Conservation (phyloP, 208 protist genomes). For the Trypanosoma scelopori region DNA sequence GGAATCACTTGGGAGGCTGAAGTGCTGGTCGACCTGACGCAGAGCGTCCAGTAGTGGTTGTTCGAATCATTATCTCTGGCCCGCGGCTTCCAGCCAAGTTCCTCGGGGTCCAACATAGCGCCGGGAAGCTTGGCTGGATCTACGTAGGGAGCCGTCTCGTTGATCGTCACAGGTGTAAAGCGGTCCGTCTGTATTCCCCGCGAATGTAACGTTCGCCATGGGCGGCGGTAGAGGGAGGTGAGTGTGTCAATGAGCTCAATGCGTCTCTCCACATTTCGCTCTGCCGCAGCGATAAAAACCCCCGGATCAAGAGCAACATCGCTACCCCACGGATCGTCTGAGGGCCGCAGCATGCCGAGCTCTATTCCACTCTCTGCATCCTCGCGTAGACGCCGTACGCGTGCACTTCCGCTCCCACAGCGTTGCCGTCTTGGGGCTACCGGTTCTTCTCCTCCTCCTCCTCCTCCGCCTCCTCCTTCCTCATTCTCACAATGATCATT, state of each 20-base stretch:
- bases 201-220: constrained; percentile 56
- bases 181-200: constrained; percentile 68
- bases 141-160: constrained; percentile 68
- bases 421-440: too few species aligned
- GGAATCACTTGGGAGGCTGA: constrained; percentile 26
- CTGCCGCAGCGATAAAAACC: constrained; percentile 55
- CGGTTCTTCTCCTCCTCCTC: neutral
- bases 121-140: constrained; percentile 39
- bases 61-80: constrained; percentile 16
- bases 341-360: constrained; percentile 32
- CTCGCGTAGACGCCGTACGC: too few species aligned
- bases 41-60: constrained; percentile 19
- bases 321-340: constrained; percentile 63
- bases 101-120: constrained; percentile 39
- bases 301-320: constrained; percentile 35
- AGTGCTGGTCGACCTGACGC: constrained; percentile 4
- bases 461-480: neutral
- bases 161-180: constrained; percentile 66
- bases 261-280: constrained; percentile 62
- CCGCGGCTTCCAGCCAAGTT: constrained; percentile 44
- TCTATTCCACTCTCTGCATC: constrained; percentile 8
- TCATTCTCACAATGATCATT: too few species aligned
- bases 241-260: constrained; percentile 65
- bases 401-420: too few species aligned
- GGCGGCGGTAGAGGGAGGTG: constrained; percentile 56